These are phyloP conservation scores for Exophiala sp. DNA, from an alignment of 2,329 filamentous ascomycete genomes.

Conservation along the genomic window DNA sequence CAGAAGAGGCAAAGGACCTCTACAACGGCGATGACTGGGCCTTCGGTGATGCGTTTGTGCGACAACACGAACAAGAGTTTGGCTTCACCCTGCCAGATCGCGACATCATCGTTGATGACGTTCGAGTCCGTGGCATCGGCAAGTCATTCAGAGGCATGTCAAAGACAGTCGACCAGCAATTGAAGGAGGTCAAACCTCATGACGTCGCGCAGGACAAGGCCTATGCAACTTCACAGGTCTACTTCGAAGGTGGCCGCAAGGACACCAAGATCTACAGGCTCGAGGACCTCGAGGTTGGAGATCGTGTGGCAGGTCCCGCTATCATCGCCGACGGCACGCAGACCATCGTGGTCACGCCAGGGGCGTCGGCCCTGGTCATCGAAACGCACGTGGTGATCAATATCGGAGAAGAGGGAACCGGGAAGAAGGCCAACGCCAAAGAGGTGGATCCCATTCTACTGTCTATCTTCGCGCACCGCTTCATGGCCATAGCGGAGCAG, in stretches of 20 bases:
- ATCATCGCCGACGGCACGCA: conserved; percentile 71
- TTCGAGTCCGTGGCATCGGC: conserved; percentile 79
- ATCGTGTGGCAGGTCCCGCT: conserved; percentile 70
- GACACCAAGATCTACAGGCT: conserved; percentile 81
- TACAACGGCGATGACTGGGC: conserved; percentile 67
- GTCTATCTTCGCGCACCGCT: conserved; percentile 51
- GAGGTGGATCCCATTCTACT: conserved; percentile 48
- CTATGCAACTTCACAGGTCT: conserved; percentile 64
- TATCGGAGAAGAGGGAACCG: conserved; percentile 52
- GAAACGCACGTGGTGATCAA: conserved; percentile 88
- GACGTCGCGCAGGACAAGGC: conserved; percentile 56
- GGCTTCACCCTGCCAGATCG: conserved; percentile 80
- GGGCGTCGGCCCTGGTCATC: conserved; percentile 68
- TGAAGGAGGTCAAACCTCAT: conserved; percentile 61
- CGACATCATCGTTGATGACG: conserved; percentile 85
- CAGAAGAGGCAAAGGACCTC: conserved; percentile 54
- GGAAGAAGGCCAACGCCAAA: conserved; percentile 24
- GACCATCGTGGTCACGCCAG: conserved; percentile 83
- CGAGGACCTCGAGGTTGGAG: conserved; percentile 64
- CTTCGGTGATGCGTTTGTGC: conserved; percentile 76
- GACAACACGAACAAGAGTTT: conserved; percentile 87
- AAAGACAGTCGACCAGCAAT: conserved; percentile 76
- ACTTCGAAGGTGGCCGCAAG: conserved; percentile 73
- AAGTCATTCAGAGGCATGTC: conserved; percentile 76
- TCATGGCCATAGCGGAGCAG: conserved; percentile 56